A percentile compares a stretch with the other conserved stretches of the same genome.
phyloP scores from a whole-genome alignment of 148 eudicot species.

The Spergularia marina region DNA sequence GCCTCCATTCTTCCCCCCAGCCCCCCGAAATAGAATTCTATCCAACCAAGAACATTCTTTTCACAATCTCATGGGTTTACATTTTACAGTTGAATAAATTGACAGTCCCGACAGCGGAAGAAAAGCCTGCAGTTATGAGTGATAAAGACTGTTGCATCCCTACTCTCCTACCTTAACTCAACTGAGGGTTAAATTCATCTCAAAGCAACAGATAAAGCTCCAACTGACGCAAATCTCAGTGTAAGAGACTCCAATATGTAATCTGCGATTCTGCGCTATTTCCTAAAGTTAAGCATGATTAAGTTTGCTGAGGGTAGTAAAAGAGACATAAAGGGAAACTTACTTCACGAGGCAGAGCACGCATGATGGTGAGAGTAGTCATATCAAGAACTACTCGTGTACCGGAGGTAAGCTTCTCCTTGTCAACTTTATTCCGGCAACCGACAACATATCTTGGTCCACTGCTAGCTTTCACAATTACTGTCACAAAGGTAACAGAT shows the following conservation, averaged over 20 bases:
- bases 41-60: background rate
- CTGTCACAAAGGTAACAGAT: slow-evolving; percentile 18
- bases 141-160: background rate
- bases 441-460: slow-evolving; percentile 99
- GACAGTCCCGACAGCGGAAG: background rate
- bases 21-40: background rate
- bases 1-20: background rate
- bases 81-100: background rate
- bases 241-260: background rate
- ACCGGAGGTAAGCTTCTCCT: slow-evolving; percentile 88
- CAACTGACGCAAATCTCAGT: background rate
- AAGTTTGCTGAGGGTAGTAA: background rate
- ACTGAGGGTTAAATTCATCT: background rate
- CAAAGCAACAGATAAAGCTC: background rate
- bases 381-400: slow-evolving; percentile 97
- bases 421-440: slow-evolving; percentile 95
- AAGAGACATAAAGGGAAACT: slow-evolving; percentile 17
- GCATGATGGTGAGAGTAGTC: slow-evolving; percentile 97
- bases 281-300: too few species aligned
- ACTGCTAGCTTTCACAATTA: slow-evolving; percentile 94
- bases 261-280: too few species aligned
- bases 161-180: background rate
- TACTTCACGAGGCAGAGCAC: slow-evolving; percentile 98
- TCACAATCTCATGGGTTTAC: background rate
- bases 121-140: background rate